Conservation (phyloP, 345 rosid genomes). For the Xanthoceras sorbifolium region DNA sequence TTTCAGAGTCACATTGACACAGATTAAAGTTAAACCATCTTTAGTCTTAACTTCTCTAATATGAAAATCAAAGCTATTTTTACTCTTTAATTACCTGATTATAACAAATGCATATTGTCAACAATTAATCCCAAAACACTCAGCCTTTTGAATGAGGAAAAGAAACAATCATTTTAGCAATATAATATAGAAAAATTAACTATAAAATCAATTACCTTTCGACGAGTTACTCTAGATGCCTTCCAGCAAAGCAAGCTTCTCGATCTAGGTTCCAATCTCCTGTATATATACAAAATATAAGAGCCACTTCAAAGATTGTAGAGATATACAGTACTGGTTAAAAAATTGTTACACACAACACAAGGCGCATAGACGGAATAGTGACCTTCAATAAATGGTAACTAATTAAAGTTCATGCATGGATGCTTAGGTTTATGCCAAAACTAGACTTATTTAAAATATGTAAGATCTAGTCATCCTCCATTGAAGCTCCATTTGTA, state of each 20-base stretch:
- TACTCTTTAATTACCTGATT: background rate
- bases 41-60: background rate
- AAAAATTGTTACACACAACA: background rate
- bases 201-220: constrained; percentile 57
- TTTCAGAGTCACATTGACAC: too few relatives aligned
- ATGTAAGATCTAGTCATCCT: background rate
- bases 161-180: background rate
- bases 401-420: background rate
- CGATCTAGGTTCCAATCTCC: constrained; percentile 89
- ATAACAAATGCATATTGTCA: background rate
- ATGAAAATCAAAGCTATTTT: background rate
- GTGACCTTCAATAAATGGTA: background rate
- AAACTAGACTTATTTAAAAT: constrained; percentile 5
- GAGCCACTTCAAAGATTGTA: constrained; percentile 8
- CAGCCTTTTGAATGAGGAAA: background rate
- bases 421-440: background rate
- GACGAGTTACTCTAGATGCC: constrained; percentile 56
- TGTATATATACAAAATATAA: constrained; percentile 35
- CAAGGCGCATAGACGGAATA: background rate
- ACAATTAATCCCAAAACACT: background rate
- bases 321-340: background rate
- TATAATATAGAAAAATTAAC: background rate
- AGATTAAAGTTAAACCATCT: background rate
- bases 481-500: background rate
- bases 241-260: constrained; percentile 95